Base-by-base conservation (phyloP, 352 stramenopile species). In the Phytopythium ostracodes region DNA sequence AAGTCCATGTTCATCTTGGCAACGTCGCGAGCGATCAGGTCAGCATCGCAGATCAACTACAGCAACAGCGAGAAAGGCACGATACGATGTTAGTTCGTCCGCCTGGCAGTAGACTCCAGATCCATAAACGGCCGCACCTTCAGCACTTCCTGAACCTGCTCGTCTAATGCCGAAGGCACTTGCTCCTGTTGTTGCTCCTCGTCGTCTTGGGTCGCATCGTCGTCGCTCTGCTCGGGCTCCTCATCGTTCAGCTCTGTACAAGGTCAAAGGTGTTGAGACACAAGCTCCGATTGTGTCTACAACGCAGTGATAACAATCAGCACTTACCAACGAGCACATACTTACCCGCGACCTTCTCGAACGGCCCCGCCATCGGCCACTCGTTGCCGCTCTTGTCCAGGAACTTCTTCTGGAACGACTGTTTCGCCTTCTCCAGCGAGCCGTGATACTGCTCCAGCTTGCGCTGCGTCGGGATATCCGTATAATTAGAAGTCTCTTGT, bases 271-370 rank as follows among this genome's bases (percentile, higher is more conserved):
- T 7, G 7, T 3, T 49, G 22, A 11, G 38, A 18, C 52, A n/a
- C 20, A 0, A 31, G 22, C 20, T 7, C 46, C 22, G n/a, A n/a
- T n/a, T n/a, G n/a, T n/a, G n/a, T n/a, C n/a, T n/a, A n/a, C n/a
- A n/a, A n/a, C n/a, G n/a, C n/a, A n/a, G n/a, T n/a, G n/a, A n/a
- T n/a, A n/a, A n/a, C n/a, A n/a, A 38, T 2, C 4, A 27, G 29
- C 6, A 70, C 70, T 55, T 42, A 90, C 81, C 81, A 38, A 91
- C 78, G 8, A 91, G 75, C 22, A 85, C 76, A 56, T 89, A 91
- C 70, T 87, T 87, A 8, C 75, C 68, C 12, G 64, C 51, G 18
- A 85, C 67, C 40, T 65, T 76, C 49, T 77, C 70, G 50, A 91
- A 91, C 0, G 59, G 63, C 1, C 53, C 70, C 25, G 38, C 42